Evolutionary conservation across 352 stramenopile genomes (phyloP), one percentile per base, ranked within the genome.

Genomic region (Halophytophthora batemanensis): DNA sequence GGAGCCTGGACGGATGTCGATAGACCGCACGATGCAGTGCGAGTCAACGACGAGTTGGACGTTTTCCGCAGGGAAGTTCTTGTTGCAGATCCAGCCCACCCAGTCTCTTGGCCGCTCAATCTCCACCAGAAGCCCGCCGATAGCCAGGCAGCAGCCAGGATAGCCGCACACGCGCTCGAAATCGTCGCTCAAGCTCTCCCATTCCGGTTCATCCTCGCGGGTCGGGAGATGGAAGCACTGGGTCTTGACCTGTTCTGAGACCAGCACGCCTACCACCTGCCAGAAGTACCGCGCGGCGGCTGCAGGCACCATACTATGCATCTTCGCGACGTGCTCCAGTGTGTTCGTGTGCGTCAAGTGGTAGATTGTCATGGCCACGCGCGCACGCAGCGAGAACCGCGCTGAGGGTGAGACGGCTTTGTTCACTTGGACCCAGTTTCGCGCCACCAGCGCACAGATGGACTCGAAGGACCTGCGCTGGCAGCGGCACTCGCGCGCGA

Each of bases 21-120:
- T 60, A 3, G 56, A 59, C 18, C 56, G 38, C 6, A 64, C 56
- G 34, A 44, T 19, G 17, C n/a, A 64, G n/a, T 59, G 43, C 3
- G 56, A 43, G 17, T 64, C 56, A 43, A 64, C 56, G 38, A 64
- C 56, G 1, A 64, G 34, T n/a, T 64, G 56, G 2, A 64, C 56
- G 14, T 64, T 64, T 33, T 64, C 56, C 1, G 56, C 56, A 4
- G 56, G 50, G 28, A 56, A 64, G 23, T 54, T 46, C 44, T 50
- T 59, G 25, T 17, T 47, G 33, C 56, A 64, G 44, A 45, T 60
- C 56, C 56, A 64, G 2, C 56, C 56, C 46, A 60, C 50, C 50
- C 56, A 55, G 2, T 55, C 50, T 15, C 50, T 18, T 2, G 56
- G 50, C 12, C 44, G 38, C 34, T 60, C 50, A 11, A 64, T 64